Evolutionary conservation across 352 stramenopile genomes (phyloP).

Genomic region (Plasmopara viticola): DNA sequence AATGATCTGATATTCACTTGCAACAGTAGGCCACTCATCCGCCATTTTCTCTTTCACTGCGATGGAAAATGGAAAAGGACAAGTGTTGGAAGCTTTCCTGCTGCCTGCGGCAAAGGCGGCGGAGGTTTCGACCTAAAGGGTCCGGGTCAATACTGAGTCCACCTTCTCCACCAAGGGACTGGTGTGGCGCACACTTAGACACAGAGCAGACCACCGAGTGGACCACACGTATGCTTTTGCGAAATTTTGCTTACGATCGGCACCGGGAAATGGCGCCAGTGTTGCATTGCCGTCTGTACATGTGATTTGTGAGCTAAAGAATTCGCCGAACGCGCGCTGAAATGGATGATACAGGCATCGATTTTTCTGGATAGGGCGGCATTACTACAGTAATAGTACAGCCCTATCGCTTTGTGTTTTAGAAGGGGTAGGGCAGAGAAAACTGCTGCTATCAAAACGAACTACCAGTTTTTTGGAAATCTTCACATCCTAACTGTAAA

Average conservation of each 20-base stretch:
- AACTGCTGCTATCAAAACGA: too few relatives aligned
- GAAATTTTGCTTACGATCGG: conserved; percentile 11
- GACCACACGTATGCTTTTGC: conserved; percentile 8
- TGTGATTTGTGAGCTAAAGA: too few relatives aligned
- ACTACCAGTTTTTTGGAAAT: too few relatives aligned
- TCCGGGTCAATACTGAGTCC: conserved; percentile 16
- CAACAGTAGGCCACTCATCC: conserved; percentile 81
- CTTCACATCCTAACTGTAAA: too few relatives aligned
- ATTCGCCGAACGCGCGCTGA: too few relatives aligned
- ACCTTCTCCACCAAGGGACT: conserved; percentile 16
- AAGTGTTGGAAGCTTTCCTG: conserved; percentile 25
- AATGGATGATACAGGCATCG: too few relatives aligned
- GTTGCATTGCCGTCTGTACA: too few relatives aligned
- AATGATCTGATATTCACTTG: conserved; percentile 84
- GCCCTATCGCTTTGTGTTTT: too few relatives aligned
- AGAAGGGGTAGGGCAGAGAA: too few relatives aligned
- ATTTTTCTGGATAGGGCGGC: too few relatives aligned
- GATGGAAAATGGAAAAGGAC: conserved; percentile 4
- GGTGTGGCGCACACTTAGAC: conserved; percentile 20
- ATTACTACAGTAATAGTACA: too few relatives aligned
- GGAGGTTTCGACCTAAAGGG: conserved; percentile 19
- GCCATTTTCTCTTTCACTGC: conserved; percentile 34
- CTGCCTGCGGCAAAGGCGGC: conserved; percentile 11
- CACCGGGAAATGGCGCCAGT: too few relatives aligned
- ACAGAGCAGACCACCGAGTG: conserved; percentile 12